These are phyloP conservation scores for Pestalotiopsis sp. DNA, from an alignment of 2,329 filamentous ascomycete genomes.

Conservation along the genomic window DNA sequence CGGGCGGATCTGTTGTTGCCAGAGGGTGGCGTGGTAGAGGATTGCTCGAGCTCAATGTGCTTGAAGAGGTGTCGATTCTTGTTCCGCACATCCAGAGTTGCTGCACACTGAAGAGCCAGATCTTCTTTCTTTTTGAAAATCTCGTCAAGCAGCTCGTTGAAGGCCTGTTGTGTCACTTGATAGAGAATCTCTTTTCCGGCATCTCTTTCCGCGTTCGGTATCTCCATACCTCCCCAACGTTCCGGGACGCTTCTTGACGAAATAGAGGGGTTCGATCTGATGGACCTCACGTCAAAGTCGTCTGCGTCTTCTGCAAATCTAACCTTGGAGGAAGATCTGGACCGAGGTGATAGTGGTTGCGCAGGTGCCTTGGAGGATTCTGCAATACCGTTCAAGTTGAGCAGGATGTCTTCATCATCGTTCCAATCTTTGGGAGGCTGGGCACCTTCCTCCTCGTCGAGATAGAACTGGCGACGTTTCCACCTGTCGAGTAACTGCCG, in stretches of 20 bases:
- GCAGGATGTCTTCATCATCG: constrained; percentile 57
- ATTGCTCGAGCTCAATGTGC: constrained; percentile 35
- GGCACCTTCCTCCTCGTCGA: constrained; percentile 81
- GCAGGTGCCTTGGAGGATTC: constrained; percentile 46
- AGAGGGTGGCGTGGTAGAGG: constrained; percentile 14
- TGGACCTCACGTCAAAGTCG: constrained; percentile 58
- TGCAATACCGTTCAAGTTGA: constrained; percentile 33
- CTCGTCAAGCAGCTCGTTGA: constrained; percentile 87
- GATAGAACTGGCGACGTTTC: constrained; percentile 76
- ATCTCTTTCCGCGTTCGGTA: constrained; percentile 78
- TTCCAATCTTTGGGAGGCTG: constrained; percentile 64
- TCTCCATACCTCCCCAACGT: constrained; percentile 75
- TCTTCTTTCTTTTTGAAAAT: constrained; percentile 84
- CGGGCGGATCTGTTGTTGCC: constrained; percentile 26
- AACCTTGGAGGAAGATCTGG: constrained; percentile 77
- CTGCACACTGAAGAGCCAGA: constrained; percentile 65
- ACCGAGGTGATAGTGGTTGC: constrained; percentile 48
- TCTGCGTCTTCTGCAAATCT: constrained; percentile 72
- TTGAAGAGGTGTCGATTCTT: constrained; percentile 52
- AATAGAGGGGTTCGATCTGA: constrained; percentile 67
- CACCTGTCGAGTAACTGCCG: constrained; percentile 67
- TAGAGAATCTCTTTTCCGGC: constrained; percentile 87
- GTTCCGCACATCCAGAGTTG: constrained; percentile 62
- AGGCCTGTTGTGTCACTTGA: constrained; percentile 85
- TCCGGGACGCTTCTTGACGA: constrained; percentile 73